A percentile compares a stretch with the other conserved stretches of the same genome.
Evolutionary conservation across 139 green algal species (phyloP).

Genomic region (Chlamydomonas asymmetrica): DNA sequence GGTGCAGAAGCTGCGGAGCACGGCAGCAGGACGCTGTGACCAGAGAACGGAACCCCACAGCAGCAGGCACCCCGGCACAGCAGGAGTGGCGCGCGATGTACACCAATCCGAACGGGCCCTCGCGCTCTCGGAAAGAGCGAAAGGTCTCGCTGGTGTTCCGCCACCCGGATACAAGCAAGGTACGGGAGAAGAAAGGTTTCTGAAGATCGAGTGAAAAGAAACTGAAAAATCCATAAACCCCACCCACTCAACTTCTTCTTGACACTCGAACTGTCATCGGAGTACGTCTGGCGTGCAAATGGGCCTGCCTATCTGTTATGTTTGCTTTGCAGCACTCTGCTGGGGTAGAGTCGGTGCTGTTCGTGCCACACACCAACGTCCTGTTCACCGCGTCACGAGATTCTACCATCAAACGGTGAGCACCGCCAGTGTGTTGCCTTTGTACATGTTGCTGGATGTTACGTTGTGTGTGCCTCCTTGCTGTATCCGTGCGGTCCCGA

Average conservation of each 20-base stretch:
- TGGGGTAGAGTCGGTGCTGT: slow-evolving; percentile 51
- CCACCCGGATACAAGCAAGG: slow-evolving; percentile 1
- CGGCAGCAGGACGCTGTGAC: too few relatives aligned
- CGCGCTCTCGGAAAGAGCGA: slow-evolving; percentile 13
- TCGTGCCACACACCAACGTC: slow-evolving; percentile 29
- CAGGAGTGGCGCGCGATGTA: too few relatives aligned
- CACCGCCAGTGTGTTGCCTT: neutral
- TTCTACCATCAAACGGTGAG: slow-evolving; percentile 58
- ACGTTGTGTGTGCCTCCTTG: neutral
- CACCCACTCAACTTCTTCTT: too few relatives aligned
- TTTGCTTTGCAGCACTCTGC: slow-evolving; percentile 53
- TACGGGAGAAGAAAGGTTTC: neutral
- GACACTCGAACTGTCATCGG: too few relatives aligned
- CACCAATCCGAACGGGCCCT: neutral
- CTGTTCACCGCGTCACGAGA: slow-evolving; percentile 68
- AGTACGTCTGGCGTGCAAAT: neutral
- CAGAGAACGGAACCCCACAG: too few relatives aligned
- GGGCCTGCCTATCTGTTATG: neutral
- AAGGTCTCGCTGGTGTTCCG: slow-evolving; percentile 22
- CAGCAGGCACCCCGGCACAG: too few relatives aligned
- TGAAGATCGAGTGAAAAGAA: neutral
- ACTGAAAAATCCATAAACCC: neutral
- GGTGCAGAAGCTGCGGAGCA: too few relatives aligned
- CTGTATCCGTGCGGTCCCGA: too few relatives aligned
- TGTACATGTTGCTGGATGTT: slow-evolving; percentile 1